phyloP scores from a whole-genome alignment of 345 rosid species.

The Isatis tinctoria region DNA sequence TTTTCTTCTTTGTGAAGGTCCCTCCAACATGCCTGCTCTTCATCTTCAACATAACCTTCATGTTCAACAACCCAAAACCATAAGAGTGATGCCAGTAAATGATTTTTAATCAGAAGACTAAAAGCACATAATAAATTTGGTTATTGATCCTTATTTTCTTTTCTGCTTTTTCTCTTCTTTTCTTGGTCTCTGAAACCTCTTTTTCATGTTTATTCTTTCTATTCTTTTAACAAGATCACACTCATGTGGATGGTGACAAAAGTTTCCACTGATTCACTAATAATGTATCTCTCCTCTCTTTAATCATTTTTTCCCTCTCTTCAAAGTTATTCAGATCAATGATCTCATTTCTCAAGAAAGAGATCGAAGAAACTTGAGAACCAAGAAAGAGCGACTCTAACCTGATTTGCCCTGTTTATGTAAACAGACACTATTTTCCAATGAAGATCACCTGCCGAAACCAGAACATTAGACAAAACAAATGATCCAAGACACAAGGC shows the following conservation, averaged over 20 bases:
- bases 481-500: not conserved
- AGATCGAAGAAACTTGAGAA: not conserved
- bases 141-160: not conserved
- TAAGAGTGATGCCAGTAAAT: slow-evolving; percentile 16
- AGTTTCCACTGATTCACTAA: slow-evolving; percentile 14
- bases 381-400: slow-evolving; percentile 1
- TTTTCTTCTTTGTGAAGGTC: slow-evolving; percentile 96
- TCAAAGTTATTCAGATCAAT: slow-evolving; percentile 17
- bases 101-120: slow-evolving; percentile 3
- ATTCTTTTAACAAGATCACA: slow-evolving; percentile 27
- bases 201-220: slow-evolving; percentile 2
- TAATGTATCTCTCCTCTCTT: not conserved
- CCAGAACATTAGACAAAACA: not conserved
- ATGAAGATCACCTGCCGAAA: slow-evolving; percentile 86
- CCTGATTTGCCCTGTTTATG: slow-evolving; percentile 79
- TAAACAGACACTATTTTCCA: slow-evolving; percentile 92
- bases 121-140: not conserved
- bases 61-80: not conserved
- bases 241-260: slow-evolving; percentile 11
- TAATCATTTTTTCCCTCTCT: not conserved
- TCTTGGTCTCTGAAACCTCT: slow-evolving; percentile 23
- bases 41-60: slow-evolving; percentile 94
- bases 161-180: slow-evolving; percentile 19
- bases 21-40: slow-evolving; percentile 95
- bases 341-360: slow-evolving; percentile 5